Conservation (phyloP, 495 filamentous ascomycete species). For the Penicillium pulvis region DNA sequence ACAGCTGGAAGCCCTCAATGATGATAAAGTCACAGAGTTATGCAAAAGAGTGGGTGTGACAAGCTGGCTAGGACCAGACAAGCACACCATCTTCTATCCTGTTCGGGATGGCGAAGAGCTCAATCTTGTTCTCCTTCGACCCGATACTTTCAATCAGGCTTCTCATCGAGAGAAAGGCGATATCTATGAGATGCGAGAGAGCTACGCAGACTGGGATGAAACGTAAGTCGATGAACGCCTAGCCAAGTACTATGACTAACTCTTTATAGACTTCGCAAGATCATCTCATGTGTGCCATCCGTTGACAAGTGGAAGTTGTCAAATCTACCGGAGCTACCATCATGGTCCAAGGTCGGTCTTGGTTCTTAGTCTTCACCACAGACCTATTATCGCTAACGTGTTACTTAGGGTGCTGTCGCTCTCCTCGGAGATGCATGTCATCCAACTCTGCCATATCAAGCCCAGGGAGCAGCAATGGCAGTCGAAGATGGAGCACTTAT, state of each 20-base stretch:
- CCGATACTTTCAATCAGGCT: conserved; percentile 57
- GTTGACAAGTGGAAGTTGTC: conserved; percentile 60
- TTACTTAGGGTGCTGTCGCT: conserved; percentile 43
- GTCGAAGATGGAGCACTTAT: conserved; percentile 49
- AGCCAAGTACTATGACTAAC: background rate
- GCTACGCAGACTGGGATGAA: conserved; percentile 2
- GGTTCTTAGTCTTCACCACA: background rate
- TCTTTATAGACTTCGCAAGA: conserved; percentile 18
- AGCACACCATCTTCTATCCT: conserved; percentile 62
- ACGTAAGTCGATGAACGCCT: conserved; percentile 9
- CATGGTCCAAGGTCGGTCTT: conserved; percentile 47
- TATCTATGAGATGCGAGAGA: conserved; percentile 1
- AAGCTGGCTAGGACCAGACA: conserved; percentile 61
- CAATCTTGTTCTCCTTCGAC: conserved; percentile 65
- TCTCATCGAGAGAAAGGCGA: conserved; percentile 2
- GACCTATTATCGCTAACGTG: background rate
- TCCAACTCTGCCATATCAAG: conserved; percentile 60
- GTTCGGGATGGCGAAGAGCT: conserved; percentile 56
- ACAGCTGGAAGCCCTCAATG: conserved; percentile 15
- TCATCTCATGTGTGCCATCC: conserved; percentile 20
- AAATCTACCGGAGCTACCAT: conserved; percentile 48
- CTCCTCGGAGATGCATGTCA: conserved; percentile 62
- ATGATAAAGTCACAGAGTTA: conserved; percentile 15
- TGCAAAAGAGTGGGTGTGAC: conserved; percentile 12
- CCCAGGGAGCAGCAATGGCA: conserved; percentile 44